Conservation (phyloP, 805 yeast species). For the Yarrowia sp. region DNA sequence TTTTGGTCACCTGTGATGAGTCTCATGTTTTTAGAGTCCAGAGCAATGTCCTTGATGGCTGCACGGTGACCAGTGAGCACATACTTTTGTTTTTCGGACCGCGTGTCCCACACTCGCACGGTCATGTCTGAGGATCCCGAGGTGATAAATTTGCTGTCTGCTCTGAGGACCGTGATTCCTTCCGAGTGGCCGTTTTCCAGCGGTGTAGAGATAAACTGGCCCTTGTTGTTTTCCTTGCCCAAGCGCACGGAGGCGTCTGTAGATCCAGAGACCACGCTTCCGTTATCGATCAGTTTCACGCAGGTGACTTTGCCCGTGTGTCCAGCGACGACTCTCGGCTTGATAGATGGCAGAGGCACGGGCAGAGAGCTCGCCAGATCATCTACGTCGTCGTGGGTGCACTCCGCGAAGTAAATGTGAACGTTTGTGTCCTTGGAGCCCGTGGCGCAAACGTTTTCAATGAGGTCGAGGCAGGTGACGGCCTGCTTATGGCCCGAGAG, state of each 20-base stretch:
- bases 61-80: not conserved
- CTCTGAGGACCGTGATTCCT: not conserved
- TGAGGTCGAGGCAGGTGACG: not conserved
- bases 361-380: constrained; percentile 10
- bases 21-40: constrained; percentile 14
- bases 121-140: not conserved
- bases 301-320: not conserved
- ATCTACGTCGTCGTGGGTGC: not conserved
- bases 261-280: constrained; percentile 4
- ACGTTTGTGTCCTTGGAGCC: not conserved
- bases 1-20: not conserved
- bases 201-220: not conserved
- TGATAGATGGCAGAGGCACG: not conserved
- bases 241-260: not conserved
- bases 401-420: constrained; percentile 2
- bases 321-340: not conserved
- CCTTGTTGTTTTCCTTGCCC: constrained; percentile 1
- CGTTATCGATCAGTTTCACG: not conserved
- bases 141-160: not conserved
- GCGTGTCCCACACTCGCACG: constrained; percentile 10
- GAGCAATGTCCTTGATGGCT: constrained; percentile 2
- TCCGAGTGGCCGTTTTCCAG: constrained; percentile 1
- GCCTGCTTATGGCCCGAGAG: constrained; percentile 7
- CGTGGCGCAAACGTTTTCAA: constrained; percentile 7
- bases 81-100: not conserved